Base-by-base conservation (phyloP, 352 stramenopile genomes). In the Phytophthora crassamura region DNA sequence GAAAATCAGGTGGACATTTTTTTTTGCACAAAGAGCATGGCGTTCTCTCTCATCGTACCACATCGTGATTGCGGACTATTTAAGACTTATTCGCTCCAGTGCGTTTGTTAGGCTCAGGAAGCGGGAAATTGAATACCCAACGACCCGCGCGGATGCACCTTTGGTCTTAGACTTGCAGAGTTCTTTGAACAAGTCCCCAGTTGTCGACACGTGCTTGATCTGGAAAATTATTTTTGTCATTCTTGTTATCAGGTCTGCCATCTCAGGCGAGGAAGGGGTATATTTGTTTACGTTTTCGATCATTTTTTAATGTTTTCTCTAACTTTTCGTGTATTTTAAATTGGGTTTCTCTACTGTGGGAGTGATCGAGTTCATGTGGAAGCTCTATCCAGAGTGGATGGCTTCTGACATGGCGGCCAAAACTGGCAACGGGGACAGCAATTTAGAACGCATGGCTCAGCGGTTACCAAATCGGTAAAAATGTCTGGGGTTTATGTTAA, bases 151-250 rank as follows among this genome's bases (percentile, higher is more conserved):
- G 16, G 53, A 69, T 25, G 47, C 52, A 8, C 54, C 55, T 22
- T 57, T 58, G 1, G 46, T 52, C 22, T 55, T 55, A 12, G 30
- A 40, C 25, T 43, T 55, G 11, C 51, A 58, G 3, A 68, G 32
- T 40, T 59, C 45, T n/a, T 34, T 10, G 36, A 73, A 70, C 15
- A 70, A 39, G 32, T 32, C 35, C 0, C 45, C 58, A 28, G 59
- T 41, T 6, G 42, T 58, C 6, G 47, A 28, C 5, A 64, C 57
- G 11, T 41, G 30, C 28, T 67, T 64, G 4, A 60, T 47, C 7
- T 76, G 41, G 28, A 47, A 61, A 22, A 69, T 56, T 2, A 41
- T 67, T 28, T 60, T 49, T 22, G 39, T 43, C 15, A 69, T 63
- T 16, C 41, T 43, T 9, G 53, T 12, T 10, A 72, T 56, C 35